Conservation (phyloP, 2,329 filamentous ascomycete species). For the Myriosclerotinia scirpicola region DNA sequence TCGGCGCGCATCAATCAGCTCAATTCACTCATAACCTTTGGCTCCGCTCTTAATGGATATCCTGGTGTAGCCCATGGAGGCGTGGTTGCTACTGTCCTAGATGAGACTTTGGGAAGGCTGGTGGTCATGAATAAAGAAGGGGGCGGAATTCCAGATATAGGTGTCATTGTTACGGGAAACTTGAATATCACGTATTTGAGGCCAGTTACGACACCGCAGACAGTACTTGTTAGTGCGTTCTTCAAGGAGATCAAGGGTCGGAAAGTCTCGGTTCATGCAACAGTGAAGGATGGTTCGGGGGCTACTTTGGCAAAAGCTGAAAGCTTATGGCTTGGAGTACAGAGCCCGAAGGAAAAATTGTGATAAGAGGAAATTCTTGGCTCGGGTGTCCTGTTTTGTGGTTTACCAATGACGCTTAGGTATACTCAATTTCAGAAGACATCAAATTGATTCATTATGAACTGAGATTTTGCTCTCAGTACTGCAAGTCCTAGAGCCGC, state of each 20-base stretch:
- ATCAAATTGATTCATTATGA: neutral
- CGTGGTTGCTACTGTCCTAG: neutral
- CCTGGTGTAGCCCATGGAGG: neutral
- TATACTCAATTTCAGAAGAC: neutral
- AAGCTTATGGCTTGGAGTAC: neutral
- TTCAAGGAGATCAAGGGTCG: neutral
- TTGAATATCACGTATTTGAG: neutral
- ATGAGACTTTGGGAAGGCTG: neutral
- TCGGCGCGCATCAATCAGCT: neutral
- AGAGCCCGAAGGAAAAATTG: neutral
- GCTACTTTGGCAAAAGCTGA: neutral
- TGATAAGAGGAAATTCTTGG: neutral
- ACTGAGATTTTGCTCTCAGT: neutral
- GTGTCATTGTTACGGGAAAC: neutral
- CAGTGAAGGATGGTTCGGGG: neutral
- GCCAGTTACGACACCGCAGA: neutral
- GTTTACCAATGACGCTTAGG: neutral
- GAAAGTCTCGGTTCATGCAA: neutral
- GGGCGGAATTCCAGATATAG: neutral
- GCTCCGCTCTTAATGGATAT: neutral
- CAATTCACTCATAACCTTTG: neutral
- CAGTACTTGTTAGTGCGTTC: neutral
- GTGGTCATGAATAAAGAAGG: neutral
- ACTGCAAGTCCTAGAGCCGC: neutral
- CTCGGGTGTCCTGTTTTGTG: neutral